Conservation (phyloP, 169 alveolate species). For the Plasmodium gaboni region DNA sequence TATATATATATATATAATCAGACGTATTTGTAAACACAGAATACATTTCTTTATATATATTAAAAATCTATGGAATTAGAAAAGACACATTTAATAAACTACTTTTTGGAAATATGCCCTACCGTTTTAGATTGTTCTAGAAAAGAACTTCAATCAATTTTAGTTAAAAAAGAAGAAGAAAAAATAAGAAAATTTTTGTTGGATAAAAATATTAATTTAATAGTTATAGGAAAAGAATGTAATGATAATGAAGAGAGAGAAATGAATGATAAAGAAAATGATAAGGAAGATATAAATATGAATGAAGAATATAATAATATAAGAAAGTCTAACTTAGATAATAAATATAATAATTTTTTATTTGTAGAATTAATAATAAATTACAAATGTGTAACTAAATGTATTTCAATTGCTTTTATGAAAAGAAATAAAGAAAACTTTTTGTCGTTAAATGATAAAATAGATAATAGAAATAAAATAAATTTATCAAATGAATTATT, state of each 20-base stretch:
- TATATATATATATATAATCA: neutral
- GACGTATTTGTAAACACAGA: neutral
- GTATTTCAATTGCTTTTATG: conserved; percentile 74
- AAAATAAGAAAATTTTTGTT: conserved; percentile 81
- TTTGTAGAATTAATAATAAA: conserved; percentile 72
- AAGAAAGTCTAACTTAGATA: conserved; percentile 14
- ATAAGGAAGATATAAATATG: neutral
- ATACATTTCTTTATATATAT: too few species aligned
- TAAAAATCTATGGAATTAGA: conserved; percentile 78
- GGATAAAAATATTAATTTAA: conserved; percentile 82
- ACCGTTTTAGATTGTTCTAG: conserved; percentile 87
- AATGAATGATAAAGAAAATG: conserved; percentile 37
- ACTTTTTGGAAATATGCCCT: conserved; percentile 87
- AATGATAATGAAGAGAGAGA: conserved; percentile 36
- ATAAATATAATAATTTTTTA: conserved; percentile 30
- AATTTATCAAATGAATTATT: conserved; percentile 59
- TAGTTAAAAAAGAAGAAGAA: conserved; percentile 83
- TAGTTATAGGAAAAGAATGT: conserved; percentile 85
- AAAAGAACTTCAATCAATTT: conserved; percentile 83
- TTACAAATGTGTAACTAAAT: conserved; percentile 70
- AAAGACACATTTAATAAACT: conserved; percentile 85
- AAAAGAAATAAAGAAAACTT: conserved; percentile 71
- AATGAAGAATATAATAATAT: neutral
- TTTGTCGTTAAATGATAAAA: conserved; percentile 13
- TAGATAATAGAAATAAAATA: conserved; percentile 56